Conservation (phyloP, 352 stramenopile species). For the Globisporangium paroecandrum region DNA sequence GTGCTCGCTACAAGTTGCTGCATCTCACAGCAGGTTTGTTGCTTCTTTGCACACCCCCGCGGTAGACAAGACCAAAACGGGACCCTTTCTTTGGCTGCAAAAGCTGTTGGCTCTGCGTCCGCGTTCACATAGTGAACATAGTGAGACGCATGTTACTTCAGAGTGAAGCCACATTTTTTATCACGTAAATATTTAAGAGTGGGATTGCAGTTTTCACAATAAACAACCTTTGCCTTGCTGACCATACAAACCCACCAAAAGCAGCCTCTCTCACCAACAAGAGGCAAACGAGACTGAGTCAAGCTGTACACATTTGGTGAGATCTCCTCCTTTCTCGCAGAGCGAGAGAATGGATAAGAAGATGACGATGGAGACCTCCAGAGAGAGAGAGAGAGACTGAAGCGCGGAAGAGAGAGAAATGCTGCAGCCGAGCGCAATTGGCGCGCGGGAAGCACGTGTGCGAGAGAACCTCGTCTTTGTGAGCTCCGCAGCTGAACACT, state of each 20-base stretch:
- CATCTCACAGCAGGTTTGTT: neutral
- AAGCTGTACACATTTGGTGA: neutral
- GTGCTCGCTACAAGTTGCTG: neutral
- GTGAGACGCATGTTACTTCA: too few relatives aligned
- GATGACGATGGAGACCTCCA: neutral
- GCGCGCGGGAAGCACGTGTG: neutral
- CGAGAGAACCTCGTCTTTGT: neutral
- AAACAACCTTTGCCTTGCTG: neutral
- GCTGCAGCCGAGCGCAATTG: neutral
- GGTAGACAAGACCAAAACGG: neutral
- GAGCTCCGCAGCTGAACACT: neutral
- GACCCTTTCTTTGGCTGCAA: neutral
- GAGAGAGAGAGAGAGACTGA: neutral
- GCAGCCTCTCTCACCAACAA: neutral
- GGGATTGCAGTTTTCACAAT: neutral
- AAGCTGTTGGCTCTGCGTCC: neutral
- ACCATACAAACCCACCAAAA: slow-evolving; percentile 1
- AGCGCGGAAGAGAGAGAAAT: neutral
- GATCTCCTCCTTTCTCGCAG: neutral
- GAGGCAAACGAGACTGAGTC: neutral
- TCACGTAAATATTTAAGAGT: neutral
- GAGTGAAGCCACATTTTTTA: neutral
- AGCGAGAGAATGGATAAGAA: neutral
- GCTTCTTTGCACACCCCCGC: neutral
- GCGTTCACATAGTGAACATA: neutral